These are phyloP conservation scores for Pistacia vera DNA, from an alignment of 345 rosid species.

Conservation along the genomic window DNA sequence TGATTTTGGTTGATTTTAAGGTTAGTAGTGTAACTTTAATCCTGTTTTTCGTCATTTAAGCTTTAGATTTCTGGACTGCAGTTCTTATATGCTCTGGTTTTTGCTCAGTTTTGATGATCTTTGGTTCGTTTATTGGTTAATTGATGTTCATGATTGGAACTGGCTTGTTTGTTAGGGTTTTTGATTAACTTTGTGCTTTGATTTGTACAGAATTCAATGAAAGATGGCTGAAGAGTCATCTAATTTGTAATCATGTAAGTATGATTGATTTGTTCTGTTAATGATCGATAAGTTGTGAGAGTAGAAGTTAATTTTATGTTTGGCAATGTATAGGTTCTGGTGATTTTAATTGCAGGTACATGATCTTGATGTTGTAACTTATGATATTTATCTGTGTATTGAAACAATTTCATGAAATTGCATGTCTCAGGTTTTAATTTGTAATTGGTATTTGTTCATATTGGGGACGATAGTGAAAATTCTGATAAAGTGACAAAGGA, in stretches of 20 bases:
- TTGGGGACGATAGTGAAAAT: not conserved
- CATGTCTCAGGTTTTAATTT: constrained; percentile 21
- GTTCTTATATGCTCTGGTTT: not conserved
- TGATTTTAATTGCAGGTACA: not conserved
- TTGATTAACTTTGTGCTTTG: not conserved
- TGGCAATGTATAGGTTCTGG: not conserved
- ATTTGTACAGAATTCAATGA: not conserved
- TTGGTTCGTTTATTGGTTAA: not conserved
- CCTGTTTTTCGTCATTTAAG: not conserved
- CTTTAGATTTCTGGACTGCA: not conserved
- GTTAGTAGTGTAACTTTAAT: not conserved
- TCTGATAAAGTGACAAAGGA: not conserved
- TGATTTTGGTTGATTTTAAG: constrained; percentile 8
- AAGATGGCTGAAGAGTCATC: not conserved
- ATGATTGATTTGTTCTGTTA: not conserved
- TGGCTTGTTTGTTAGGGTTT: not conserved
- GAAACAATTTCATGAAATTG: not conserved
- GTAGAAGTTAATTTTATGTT: not conserved
- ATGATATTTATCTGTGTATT: not conserved
- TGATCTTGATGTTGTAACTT: not conserved
- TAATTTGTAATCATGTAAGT: constrained; percentile 19
- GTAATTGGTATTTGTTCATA: constrained; percentile 3
- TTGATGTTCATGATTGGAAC: not conserved
- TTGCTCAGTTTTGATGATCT: not conserved
- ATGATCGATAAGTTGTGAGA: not conserved